Evolutionary conservation across 495 filamentous ascomycete genomes (phyloP).

Genomic region (Talaromyces stipitatus): DNA sequence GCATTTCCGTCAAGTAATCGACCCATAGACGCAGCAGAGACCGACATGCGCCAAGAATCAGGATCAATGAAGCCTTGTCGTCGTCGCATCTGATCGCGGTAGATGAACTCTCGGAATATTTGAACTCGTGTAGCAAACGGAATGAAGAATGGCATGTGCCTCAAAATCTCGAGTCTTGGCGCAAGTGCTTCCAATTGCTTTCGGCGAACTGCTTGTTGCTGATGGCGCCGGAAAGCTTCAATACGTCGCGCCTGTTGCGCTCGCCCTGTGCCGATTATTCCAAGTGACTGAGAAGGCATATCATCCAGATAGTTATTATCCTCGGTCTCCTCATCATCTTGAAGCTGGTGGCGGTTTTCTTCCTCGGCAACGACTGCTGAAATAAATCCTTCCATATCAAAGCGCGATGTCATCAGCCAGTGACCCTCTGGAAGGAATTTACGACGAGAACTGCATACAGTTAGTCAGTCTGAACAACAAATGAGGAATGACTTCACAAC

Average conservation of each 20-base stretch:
- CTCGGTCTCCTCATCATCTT: constrained; percentile 48
- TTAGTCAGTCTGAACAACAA: not conserved
- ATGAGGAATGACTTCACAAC: constrained; percentile 9
- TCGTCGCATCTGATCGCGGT: constrained; percentile 69
- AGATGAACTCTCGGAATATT: constrained; percentile 89
- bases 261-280: constrained; percentile 44
- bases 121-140: constrained; percentile 88
- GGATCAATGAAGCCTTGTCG: constrained; percentile 70
- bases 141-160: constrained; percentile 96
- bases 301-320: constrained; percentile 27
- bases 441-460: constrained; percentile 56
- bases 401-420: constrained; percentile 90
- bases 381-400: constrained; percentile 90
- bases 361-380: constrained; percentile 81
- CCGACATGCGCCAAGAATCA: constrained; percentile 67
- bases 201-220: constrained; percentile 55
- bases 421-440: constrained; percentile 74
- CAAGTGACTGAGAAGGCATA: constrained; percentile 18
- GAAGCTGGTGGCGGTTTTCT: constrained; percentile 62
- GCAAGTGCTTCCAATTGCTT: constrained; percentile 67
- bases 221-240: constrained; percentile 49
- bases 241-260: constrained; percentile 43
- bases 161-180: constrained; percentile 80
- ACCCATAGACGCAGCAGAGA: constrained; percentile 34
- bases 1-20: constrained; percentile 26